Evolutionary conservation across 805 yeast genomes (phyloP).

Genomic region (Grigorovia humatica): DNA sequence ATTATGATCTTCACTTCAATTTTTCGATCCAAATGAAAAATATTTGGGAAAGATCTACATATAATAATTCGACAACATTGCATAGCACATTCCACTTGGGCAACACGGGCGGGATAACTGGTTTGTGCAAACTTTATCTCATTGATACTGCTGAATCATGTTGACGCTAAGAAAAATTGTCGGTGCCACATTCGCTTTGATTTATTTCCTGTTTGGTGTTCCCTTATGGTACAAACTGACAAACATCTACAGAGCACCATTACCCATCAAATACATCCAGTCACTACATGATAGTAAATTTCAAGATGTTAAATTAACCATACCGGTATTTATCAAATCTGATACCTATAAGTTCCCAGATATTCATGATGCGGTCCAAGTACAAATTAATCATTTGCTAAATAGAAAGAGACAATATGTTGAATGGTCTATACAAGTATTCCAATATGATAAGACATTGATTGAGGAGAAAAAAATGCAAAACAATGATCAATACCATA

Average conservation of each 20-base stretch:
- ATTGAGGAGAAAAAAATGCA: constrained; percentile 5
- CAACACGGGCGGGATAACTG: neutral
- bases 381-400: constrained; percentile 34
- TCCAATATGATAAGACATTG: constrained; percentile 15
- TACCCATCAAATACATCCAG: constrained; percentile 30
- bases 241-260: constrained; percentile 32
- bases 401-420: constrained; percentile 22
- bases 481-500: constrained; percentile 21
- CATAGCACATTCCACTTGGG: neutral
- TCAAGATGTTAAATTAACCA: constrained; percentile 33
- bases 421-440: constrained; percentile 28
- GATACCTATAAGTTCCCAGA: constrained; percentile 56
- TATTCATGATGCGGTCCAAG: constrained; percentile 43
- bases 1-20: neutral
- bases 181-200: constrained; percentile 15
- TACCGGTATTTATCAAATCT: constrained; percentile 35
- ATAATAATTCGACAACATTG: neutral
- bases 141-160: neutral
- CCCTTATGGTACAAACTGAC: constrained; percentile 36
- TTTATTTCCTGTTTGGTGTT: constrained; percentile 30
- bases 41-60: neutral
- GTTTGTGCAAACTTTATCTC: neutral
- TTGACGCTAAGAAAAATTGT: constrained; percentile 13
- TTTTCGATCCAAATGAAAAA: neutral
- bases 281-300: constrained; percentile 31